A percentile compares a stretch with the other conserved stretches of the same genome.
Evolutionary conservation across 306 rosid genomes (phyloP).

Genomic region (Inga laurina): DNA sequence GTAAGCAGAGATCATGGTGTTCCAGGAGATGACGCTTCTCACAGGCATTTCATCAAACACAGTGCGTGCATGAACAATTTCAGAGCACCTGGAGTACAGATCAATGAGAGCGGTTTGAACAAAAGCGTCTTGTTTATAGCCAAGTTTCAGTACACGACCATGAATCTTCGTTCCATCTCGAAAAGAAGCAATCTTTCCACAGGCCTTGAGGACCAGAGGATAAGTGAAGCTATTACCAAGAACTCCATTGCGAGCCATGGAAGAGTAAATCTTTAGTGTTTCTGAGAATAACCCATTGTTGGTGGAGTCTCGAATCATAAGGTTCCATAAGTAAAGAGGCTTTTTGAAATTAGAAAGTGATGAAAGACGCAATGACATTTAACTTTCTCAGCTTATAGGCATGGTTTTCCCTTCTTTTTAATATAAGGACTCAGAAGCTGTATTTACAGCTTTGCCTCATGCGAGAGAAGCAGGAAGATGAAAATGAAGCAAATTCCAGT

Average conservation of each 20-base stretch:
- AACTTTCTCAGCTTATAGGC: constrained; percentile 1
- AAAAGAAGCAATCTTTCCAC: constrained; percentile 50
- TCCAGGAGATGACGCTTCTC: constrained; percentile 63
- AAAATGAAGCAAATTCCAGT: too few species aligned
- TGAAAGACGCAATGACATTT: constrained; percentile 39
- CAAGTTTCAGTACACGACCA: constrained; percentile 42
- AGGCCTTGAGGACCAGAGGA: constrained; percentile 53
- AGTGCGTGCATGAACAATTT: constrained; percentile 27
- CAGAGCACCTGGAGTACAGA: constrained; percentile 48
- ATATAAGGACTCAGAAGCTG: not conserved
- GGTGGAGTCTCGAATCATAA: constrained; percentile 51
- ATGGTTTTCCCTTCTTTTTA: not conserved
- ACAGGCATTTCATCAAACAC: constrained; percentile 58
- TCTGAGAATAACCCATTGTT: constrained; percentile 44
- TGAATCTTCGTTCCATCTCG: constrained; percentile 47
- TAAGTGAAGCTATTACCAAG: constrained; percentile 56
- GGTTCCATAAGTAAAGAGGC: constrained; percentile 56
- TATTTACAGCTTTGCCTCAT: not conserved
- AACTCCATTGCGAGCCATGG: constrained; percentile 44
- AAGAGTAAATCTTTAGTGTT: constrained; percentile 42
- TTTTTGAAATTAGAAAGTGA: constrained; percentile 31
- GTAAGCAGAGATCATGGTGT: constrained; percentile 63
- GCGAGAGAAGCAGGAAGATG: not conserved
- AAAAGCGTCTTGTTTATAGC: constrained; percentile 44
- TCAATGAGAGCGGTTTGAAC: constrained; percentile 52